Evolutionary conservation across 148 eudicot species (phyloP).

Genomic region (Talinum fruticosum): DNA sequence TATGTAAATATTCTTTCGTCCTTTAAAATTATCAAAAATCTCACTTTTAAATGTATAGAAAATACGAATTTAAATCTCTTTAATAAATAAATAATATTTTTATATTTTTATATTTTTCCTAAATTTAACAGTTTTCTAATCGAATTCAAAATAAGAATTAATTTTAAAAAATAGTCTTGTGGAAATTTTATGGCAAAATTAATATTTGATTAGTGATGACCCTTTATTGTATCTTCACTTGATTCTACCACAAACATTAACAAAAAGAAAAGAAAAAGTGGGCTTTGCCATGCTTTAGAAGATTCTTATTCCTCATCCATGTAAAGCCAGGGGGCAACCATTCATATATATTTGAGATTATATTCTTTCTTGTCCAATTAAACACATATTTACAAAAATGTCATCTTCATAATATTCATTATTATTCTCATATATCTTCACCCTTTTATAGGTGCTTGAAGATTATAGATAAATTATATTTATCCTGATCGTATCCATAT

Average conservation of each 20-base stretch:
- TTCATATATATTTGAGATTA: background rate
- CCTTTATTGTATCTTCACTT: too few relatives aligned
- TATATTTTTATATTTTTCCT: too few relatives aligned
- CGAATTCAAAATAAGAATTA: background rate
- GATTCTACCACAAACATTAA: background rate
- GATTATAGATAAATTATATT: too few relatives aligned
- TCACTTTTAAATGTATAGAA: too few relatives aligned
- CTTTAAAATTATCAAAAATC: too few relatives aligned
- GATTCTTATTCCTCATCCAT: slow-evolving; percentile 9
- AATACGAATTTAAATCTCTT: too few relatives aligned
- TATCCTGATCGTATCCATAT: too few relatives aligned
- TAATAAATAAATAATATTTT: too few relatives aligned
- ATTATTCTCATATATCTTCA: background rate
- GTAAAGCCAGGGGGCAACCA: background rate
- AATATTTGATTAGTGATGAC: background rate
- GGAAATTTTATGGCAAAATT: too few relatives aligned
- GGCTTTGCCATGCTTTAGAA: background rate
- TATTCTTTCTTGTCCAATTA: background rate
- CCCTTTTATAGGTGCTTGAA: background rate
- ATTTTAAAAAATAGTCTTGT: too few relatives aligned
- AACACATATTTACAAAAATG: background rate
- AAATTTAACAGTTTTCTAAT: too few relatives aligned
- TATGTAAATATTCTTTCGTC: too few relatives aligned
- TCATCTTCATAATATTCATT: background rate
- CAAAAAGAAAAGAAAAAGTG: background rate